Base-by-base conservation (phyloP, 2,329 filamentous ascomycete species). In the Sporothrix pallida region DNA sequence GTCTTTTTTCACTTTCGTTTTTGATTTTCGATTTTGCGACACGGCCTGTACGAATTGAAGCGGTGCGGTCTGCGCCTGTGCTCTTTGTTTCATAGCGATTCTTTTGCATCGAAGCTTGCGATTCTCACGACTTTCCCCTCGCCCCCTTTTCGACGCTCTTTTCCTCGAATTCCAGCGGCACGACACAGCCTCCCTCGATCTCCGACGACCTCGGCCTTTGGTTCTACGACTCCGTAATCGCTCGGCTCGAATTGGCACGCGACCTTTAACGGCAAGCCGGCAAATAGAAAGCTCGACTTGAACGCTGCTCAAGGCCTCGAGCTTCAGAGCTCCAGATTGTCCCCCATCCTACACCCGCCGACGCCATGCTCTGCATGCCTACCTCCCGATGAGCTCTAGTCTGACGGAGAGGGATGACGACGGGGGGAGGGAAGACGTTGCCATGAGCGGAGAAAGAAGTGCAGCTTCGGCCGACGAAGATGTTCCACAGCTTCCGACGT, bases 311-410 rank as follows among this genome's bases (percentile, higher is more conserved):
- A 15, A 50, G 13, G 50, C 54, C 44, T 62, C 52, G 54, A 69
- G 71, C 71, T 72, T 58, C 31, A 37, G 31, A 37, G 31, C 31
- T 37, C 31, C 31, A 37, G 31, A 37, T 37, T 7, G 31, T 37
- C 6, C 37, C 20, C 26, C 50, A 56, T 63, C 60, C 52, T 37
- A 26, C 71, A 37, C 58, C 48, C 54, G 37, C 72, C 72, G 75
- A 76, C 74, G 75, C 73, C 72, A 77, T 77, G 76, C 75, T 70
- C 67, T 75, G 73, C 58, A 73, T 73, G 72, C 37, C 65, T 17
- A 70, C 65, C 15, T 76, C 67, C 70, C 72, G 68, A 77, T 77
- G 76, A 77, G 74, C 76, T 75, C 74, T 71, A 77, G 75, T 74
- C 60, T 74, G 75, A 74, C 75, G 75, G 76, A 76, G 74, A 76